Conservation (phyloP, 2,329 filamentous ascomycete species). For the Cercospora sojina region DNA sequence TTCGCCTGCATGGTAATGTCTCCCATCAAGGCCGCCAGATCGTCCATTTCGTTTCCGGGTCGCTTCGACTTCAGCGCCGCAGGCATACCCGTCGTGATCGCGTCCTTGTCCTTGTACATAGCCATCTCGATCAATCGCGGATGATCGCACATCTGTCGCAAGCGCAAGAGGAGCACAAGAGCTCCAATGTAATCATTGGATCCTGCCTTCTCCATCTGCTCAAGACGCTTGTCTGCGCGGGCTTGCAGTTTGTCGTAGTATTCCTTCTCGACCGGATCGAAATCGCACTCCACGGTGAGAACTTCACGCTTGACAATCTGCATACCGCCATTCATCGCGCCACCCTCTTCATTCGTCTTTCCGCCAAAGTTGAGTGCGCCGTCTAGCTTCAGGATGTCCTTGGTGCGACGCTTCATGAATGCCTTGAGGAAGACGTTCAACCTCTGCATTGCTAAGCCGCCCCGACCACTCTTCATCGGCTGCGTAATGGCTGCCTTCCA, state of each 20-base stretch:
- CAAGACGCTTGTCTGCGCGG: conserved; percentile 80
- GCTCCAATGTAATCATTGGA: conserved; percentile 90
- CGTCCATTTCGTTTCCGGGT: conserved; percentile 68
- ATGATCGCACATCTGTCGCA: conserved; percentile 94
- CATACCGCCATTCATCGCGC: conserved; percentile 63
- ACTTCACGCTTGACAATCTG: conserved; percentile 91
- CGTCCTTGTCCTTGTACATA: conserved; percentile 83
- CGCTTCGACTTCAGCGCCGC: conserved; percentile 46
- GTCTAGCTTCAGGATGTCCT: conserved; percentile 89
- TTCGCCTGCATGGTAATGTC: conserved; percentile 75
- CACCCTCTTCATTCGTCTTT: conserved; percentile 57
- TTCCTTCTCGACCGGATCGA: conserved; percentile 73
- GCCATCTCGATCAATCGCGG: conserved; percentile 83
- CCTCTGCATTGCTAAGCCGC: conserved; percentile 82
- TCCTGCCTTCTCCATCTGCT: conserved; percentile 69
- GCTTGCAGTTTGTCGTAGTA: conserved; percentile 85
- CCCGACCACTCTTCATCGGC: conserved; percentile 86
- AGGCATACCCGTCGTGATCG: conserved; percentile 59
- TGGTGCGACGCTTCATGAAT: conserved; percentile 98
- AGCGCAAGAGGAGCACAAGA: conserved; percentile 81
- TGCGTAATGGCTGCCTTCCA: conserved; percentile 91
- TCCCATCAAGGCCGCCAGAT: conserved; percentile 81
- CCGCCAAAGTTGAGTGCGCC: conserved; percentile 76
- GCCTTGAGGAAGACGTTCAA: conserved; percentile 82
- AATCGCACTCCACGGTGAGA: conserved; percentile 72